Evolutionary conservation across 306 rosid species (phyloP).

Genomic region (Cyamopsis tetragonoloba): DNA sequence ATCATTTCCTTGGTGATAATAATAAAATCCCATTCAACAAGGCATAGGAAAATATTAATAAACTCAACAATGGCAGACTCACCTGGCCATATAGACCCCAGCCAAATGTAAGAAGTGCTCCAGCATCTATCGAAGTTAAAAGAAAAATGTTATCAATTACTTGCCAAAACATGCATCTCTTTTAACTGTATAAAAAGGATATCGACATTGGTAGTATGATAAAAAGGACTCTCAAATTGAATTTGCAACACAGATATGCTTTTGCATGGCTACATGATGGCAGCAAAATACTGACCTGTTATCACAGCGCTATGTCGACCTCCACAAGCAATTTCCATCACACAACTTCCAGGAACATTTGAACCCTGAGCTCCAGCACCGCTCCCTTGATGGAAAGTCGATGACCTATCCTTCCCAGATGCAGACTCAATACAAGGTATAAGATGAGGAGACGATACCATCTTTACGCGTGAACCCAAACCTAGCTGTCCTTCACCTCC

Average conservation of each 20-base stretch:
- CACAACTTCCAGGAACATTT: constrained; percentile 58
- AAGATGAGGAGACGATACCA: constrained; percentile 76
- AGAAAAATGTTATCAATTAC: background rate
- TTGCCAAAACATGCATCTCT: background rate
- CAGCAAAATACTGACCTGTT: constrained; percentile 54
- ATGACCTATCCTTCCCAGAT: constrained; percentile 56
- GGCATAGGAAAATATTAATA: background rate
- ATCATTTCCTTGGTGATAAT: background rate
- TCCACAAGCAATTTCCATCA: constrained; percentile 82
- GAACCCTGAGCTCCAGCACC: constrained; percentile 39
- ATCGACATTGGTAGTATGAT: background rate
- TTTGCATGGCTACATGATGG: background rate
- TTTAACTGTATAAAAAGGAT: background rate
- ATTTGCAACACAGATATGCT: background rate
- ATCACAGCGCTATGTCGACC: constrained; percentile 85
- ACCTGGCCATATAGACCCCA: constrained; percentile 97
- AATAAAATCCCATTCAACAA: background rate
- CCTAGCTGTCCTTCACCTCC: constrained; percentile 99
- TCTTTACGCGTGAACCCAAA: constrained; percentile 87
- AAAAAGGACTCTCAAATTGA: constrained; percentile 13
- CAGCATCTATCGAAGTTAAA: constrained; percentile 51
- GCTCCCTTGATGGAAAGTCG: constrained; percentile 39
- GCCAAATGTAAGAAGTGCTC: constrained; percentile 74
- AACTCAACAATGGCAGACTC: constrained; percentile 21
- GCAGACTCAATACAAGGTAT: constrained; percentile 64